Conservation (phyloP, 2,329 filamentous ascomycete species). For the Beauveria sp. region DNA sequence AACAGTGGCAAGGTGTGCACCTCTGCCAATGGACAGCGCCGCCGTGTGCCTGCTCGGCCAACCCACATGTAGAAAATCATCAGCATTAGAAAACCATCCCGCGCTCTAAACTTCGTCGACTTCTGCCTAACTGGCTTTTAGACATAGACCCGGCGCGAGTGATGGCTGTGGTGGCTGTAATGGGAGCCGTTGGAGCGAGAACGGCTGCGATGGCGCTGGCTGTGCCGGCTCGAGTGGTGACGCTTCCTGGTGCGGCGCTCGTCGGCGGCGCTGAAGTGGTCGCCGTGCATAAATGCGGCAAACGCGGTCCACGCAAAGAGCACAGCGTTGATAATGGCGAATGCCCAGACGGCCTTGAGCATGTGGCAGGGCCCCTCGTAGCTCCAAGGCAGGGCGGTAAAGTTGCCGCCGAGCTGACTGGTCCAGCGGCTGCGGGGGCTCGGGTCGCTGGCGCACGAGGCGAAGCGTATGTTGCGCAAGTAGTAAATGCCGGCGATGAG, state of each 20-base stretch:
- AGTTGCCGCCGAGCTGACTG: slow-evolving; percentile 54
- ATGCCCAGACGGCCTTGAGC: slow-evolving; percentile 84
- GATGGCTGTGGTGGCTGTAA: slow-evolving; percentile 40
- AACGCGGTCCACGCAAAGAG: slow-evolving; percentile 74
- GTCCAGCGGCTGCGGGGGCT: slow-evolving; percentile 40
- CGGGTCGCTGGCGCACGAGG: slow-evolving; percentile 63
- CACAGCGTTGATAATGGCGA: slow-evolving; percentile 80
- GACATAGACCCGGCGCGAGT: slow-evolving; percentile 39
- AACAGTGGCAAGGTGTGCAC: neutral
- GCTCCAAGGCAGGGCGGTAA: slow-evolving; percentile 43
- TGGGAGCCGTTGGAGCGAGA: slow-evolving; percentile 31
- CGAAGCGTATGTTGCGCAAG: slow-evolving; percentile 49
- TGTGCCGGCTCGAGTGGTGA: slow-evolving; percentile 31
- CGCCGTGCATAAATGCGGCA: slow-evolving; percentile 55
- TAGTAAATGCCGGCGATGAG: slow-evolving; percentile 56
- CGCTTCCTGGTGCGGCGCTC: slow-evolving; percentile 23
- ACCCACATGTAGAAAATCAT: neutral
- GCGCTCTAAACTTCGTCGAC: neutral
- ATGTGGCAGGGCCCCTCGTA: slow-evolving; percentile 77
- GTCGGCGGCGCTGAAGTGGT: slow-evolving; percentile 38
- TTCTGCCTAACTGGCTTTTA: slow-evolving; percentile 18
- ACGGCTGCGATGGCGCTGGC: slow-evolving; percentile 33
- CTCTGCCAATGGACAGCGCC: neutral
- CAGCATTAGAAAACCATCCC: neutral
- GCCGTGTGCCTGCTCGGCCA: neutral